Evolutionary conservation across 2,329 filamentous ascomycete genomes (phyloP).

Genomic region (Raffaelea albimanens): DNA sequence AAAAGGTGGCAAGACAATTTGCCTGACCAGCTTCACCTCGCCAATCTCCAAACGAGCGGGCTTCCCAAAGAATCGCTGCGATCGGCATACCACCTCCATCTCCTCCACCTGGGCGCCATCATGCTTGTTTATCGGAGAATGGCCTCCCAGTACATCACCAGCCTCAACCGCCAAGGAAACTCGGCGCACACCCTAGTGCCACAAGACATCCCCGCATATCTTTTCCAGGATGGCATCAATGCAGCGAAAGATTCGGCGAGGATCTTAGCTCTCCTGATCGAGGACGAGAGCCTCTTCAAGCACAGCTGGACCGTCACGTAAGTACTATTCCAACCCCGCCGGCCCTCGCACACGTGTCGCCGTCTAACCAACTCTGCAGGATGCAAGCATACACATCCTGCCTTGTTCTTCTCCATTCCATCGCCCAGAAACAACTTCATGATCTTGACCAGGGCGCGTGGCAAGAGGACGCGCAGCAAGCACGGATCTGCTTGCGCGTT

Average conservation of each 20-base stretch:
- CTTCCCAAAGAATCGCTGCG: constrained; percentile 12
- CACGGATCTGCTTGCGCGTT: constrained; percentile 16
- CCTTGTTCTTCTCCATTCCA: constrained; percentile 20
- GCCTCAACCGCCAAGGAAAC: not conserved
- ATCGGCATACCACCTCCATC: constrained; percentile 20
- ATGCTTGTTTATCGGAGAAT: constrained; percentile 23
- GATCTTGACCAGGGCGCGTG: constrained; percentile 14
- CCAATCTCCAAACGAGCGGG: not conserved
- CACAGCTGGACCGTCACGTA: constrained; percentile 23
- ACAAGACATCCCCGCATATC: constrained; percentile 1
- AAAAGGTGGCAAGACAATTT: constrained; percentile 20
- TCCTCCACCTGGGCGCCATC: constrained; percentile 22
- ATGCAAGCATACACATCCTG: constrained; percentile 22
- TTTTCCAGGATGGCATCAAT: constrained; percentile 15
- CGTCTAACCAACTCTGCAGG: constrained; percentile 9
- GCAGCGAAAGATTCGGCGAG: constrained; percentile 18
- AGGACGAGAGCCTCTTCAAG: constrained; percentile 14
- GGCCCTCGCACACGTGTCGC: not conserved
- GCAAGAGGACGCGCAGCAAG: constrained; percentile 17
- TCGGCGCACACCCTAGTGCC: constrained; percentile 1
- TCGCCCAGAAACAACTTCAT: constrained; percentile 21
- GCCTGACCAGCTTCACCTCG: constrained; percentile 16
- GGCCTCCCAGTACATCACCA: constrained; percentile 16
- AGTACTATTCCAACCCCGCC: not conserved
- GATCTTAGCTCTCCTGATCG: constrained; percentile 16